Evolutionary conservation across 441 rosid genomes (phyloP).

Genomic region (Gossypium laxum): DNA sequence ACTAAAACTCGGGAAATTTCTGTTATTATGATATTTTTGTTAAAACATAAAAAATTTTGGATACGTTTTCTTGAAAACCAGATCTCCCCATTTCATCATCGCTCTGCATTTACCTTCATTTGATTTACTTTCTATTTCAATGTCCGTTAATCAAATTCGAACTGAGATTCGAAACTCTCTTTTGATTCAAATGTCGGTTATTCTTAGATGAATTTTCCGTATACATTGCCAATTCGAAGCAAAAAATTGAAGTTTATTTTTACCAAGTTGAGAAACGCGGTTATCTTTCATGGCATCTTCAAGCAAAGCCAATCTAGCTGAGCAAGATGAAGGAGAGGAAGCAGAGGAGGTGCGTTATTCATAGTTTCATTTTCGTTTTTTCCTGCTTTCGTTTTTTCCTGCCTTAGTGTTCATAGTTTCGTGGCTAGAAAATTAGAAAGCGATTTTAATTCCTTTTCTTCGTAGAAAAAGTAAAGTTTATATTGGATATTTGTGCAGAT

Average conservation of each 20-base stretch:
- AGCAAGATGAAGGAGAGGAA: conserved; percentile 27
- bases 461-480: background rate
- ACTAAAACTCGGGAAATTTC: background rate
- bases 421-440: background rate
- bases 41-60: background rate
- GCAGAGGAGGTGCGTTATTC: conserved; percentile 1
- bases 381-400: background rate
- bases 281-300: conserved; percentile 54
- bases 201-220: background rate
- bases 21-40: background rate
- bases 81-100: background rate
- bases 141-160: background rate
- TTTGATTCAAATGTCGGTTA: background rate
- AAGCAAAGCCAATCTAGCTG: conserved; percentile 34
- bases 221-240: background rate
- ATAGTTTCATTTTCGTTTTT: background rate
- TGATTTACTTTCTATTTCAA: background rate
- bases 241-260: background rate
- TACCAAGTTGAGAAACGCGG: background rate
- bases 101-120: background rate
- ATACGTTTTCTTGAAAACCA: background rate
- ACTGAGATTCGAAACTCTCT: background rate
- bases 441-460: background rate
- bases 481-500: conserved; percentile 8
- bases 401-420: background rate